Evolutionary conservation across 2,329 filamentous ascomycete genomes (phyloP), one percentile per base, ranked within the genome.

Genomic region (Penicillium sp.): DNA sequence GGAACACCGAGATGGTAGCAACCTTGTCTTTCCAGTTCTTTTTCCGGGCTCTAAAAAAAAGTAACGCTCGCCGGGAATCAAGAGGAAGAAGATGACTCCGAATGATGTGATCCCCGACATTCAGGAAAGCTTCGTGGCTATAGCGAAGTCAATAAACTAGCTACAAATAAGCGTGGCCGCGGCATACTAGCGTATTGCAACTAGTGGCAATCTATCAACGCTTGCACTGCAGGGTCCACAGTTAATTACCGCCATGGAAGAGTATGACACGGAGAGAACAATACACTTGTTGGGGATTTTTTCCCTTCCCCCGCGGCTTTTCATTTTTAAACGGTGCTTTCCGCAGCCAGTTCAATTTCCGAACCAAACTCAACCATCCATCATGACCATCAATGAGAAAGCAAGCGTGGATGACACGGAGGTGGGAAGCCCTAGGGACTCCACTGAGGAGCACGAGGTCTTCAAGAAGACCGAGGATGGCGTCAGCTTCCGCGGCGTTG

Each of bases 401-500:
- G 38, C 31, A 17, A 35, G 12, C 3, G 45, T 34, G 8, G 3
- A 35, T 6, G 45, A 48, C n/a, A 31, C 45, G 22, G 45, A 48
- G 45, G 6, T 42, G n/a, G 45, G 45, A 34, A 48, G 38, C 13
- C 29, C 37, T 22, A 32, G 38, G 15, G 43, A 45, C 42, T 45
- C 40, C 3, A 32, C 31, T 9, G 52, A 60, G 31, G 54, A 57
- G 32, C 26, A 52, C 31, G 74, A 77, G 50, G 69, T 77, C 1
- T 77, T 77, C 60, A 72, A 74, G 57, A 68, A 68, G 24, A 64
- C 64, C 2, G 62, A 69, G 6, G 70, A 72, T 6, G 64, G 65
- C 12, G 73, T 76, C 15, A 67, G 76, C 48, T 77, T 76, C 49
- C 67, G 75, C 24, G 75, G 71, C 7, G 74, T 77, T 19, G 65